Evolutionary conservation across 257 asterid genomes (phyloP), one percentile per base, ranked within the genome.

Genomic region (Jasminum sambac): DNA sequence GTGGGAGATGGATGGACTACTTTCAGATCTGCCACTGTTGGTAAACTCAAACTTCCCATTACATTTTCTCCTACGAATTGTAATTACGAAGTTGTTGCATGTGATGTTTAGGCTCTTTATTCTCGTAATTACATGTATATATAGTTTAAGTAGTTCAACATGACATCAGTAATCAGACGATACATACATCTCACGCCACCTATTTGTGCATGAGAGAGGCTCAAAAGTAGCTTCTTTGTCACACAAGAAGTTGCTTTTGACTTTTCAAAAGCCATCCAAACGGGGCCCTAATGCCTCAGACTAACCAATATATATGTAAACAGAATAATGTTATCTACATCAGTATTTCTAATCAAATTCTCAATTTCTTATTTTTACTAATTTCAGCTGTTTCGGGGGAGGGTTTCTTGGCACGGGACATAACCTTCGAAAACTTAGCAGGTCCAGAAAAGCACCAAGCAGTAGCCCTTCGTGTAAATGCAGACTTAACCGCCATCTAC

Each of bases 1-100:
- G 93, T 74, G 0, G 91, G 23, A 23, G 97, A 76, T 72, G 91
- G 90, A 4, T 94, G 99, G 99, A 91, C 99, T 24, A 94, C 99
- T 55, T 94, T 84, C 84, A 81, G 97, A 87, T 86, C 96, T 48
- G 97, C 97, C 6, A 94, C 98, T 3, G 72, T 94, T 0, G 98
- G 97, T 94, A 85, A 80, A 26, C 21, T 46, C 57, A 4, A 13
- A 5, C n/a, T 11, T 17, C 16, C 11, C 36, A 30, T 30, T 30
- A 30, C 4, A 30, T 30, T 30, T 30, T 30, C 36, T 30, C 36
- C 36, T 30, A 30, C 36, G 1, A 30, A 30, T 30, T 30, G 36
- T 30, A 30, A 30, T 30, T 30, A 30, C 36, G 2, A 30, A 30
- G 36, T 30, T 30, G 36, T 30, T 30, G 36, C 36, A 30, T 30